Conservation (phyloP, 257 asterid genomes). For the Solanum medicagineum region DNA sequence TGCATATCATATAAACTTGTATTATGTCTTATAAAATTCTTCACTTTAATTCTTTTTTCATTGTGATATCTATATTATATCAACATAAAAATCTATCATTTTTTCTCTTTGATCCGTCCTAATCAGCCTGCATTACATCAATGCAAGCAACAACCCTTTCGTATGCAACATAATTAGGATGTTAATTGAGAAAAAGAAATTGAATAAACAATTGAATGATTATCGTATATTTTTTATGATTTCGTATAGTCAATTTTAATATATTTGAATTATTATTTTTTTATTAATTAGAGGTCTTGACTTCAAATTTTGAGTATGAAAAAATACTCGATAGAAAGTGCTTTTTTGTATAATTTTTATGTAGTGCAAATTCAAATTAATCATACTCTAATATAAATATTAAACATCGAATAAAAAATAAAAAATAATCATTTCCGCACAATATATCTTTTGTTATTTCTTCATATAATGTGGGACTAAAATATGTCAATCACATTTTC, state of each 20-base stretch:
- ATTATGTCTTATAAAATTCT: too few species aligned
- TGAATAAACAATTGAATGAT: not conserved
- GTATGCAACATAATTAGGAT: too few species aligned
- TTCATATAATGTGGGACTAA: not conserved
- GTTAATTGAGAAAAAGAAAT: not conserved
- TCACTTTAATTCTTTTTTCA: too few species aligned
- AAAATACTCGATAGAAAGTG: not conserved
- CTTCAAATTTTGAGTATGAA: fast-evolving
- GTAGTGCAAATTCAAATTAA: fast-evolving
- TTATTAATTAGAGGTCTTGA: fast-evolving
- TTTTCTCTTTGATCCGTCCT: too few species aligned
- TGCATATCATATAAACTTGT: too few species aligned
- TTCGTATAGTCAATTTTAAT: too few species aligned
- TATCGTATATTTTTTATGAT: too few species aligned
- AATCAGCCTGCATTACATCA: too few species aligned
- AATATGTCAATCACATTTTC: not conserved
- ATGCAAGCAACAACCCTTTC: not conserved
- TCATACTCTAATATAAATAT: not conserved
- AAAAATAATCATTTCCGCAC: not conserved
- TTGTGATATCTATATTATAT: too few species aligned
- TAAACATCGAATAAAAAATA: not conserved
- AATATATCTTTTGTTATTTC: not conserved
- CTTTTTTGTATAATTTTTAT: not conserved
- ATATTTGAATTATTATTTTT: too few species aligned
- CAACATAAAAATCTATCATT: too few species aligned